A percentile compares a stretch with the other conserved stretches of the same genome.
These are phyloP conservation scores for Hygrophoropsis aurantiaca DNA, from an alignment of 768 basidiomycete genomes.

Conservation along the genomic window DNA sequence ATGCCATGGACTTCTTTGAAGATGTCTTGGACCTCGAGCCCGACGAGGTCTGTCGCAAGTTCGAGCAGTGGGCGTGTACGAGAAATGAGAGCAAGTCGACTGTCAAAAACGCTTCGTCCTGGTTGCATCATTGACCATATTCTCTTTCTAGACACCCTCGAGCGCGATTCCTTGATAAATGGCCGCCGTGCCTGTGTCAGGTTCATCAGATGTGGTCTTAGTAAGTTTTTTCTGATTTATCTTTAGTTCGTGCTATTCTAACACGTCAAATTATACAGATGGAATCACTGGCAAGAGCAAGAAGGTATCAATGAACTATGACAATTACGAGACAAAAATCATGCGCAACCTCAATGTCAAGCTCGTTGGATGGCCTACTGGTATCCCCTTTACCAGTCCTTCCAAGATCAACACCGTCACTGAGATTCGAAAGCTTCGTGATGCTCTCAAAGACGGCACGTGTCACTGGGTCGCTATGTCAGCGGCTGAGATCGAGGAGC, in stretches of 20 bases:
- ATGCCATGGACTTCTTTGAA: constrained; percentile 5
- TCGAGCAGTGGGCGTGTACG: constrained; percentile 9
- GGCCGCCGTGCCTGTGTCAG: constrained; percentile 1
- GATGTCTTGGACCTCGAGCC: constrained; percentile 3
- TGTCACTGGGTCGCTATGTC: constrained; percentile 5
- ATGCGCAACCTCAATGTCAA: constrained; percentile 9
- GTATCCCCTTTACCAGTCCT: constrained; percentile 7
- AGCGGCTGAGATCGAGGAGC: background rate
- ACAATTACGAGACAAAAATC: constrained; percentile 10
- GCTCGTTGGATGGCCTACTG: constrained; percentile 14
- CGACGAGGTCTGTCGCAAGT: constrained; percentile 2
- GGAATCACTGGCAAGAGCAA: background rate
- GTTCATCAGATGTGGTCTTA: constrained; percentile 6
- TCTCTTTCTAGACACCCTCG: background rate
- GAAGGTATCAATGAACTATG: constrained; percentile 13
- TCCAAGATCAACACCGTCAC: constrained; percentile 4
- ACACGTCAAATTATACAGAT: background rate
- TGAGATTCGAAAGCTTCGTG: constrained; percentile 6
- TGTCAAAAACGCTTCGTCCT: background rate
- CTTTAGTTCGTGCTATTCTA: background rate
- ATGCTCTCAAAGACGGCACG: background rate
- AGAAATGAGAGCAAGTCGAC: constrained; percentile 7
- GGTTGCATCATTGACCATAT: background rate
- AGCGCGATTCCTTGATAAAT: constrained; percentile 1
- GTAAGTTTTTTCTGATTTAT: constrained; percentile 4